phyloP scores from a whole-genome alignment of 805 yeast species.

The Torulaspora quercuum region DNA sequence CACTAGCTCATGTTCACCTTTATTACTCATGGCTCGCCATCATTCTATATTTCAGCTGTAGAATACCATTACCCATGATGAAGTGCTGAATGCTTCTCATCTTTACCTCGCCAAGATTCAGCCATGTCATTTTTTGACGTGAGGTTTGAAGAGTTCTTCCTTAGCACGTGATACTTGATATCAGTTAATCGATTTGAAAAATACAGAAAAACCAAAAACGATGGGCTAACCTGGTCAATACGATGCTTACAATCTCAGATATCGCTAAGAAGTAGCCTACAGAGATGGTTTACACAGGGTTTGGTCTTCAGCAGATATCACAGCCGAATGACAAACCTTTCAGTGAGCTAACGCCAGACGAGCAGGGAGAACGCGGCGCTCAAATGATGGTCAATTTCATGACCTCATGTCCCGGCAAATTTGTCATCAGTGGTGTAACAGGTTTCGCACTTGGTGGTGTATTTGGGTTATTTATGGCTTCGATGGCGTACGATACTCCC shows the following conservation, averaged over 20 bases:
- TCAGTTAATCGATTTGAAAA: too few relatives aligned
- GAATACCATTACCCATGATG: too few relatives aligned
- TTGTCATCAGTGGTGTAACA: conserved; percentile 85
- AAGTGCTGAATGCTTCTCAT: too few relatives aligned
- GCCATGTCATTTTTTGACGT: too few relatives aligned
- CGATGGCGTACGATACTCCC: conserved; percentile 45
- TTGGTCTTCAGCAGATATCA: conserved; percentile 41
- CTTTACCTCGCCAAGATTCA: too few relatives aligned
- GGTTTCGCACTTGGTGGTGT: conserved; percentile 95
- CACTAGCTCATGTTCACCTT: background rate
- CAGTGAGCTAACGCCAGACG: conserved; percentile 80
- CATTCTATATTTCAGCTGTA: background rate
- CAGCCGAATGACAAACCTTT: conserved; percentile 48
- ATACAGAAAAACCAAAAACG: too few relatives aligned
- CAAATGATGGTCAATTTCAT: conserved; percentile 74
- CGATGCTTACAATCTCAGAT: too few relatives aligned
- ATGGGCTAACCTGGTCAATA: too few relatives aligned
- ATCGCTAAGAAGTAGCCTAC: too few relatives aligned
- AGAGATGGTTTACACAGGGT: conserved; percentile 41
- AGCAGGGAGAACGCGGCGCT: conserved; percentile 91
- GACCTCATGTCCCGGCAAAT: conserved; percentile 94
- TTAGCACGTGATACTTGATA: too few relatives aligned
- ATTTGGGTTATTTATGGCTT: conserved; percentile 91
- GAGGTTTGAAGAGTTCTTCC: too few relatives aligned
- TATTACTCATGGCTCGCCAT: background rate